Base-by-base conservation (phyloP, 176 grass and related monocot genomes). In the Carex littledalei region DNA sequence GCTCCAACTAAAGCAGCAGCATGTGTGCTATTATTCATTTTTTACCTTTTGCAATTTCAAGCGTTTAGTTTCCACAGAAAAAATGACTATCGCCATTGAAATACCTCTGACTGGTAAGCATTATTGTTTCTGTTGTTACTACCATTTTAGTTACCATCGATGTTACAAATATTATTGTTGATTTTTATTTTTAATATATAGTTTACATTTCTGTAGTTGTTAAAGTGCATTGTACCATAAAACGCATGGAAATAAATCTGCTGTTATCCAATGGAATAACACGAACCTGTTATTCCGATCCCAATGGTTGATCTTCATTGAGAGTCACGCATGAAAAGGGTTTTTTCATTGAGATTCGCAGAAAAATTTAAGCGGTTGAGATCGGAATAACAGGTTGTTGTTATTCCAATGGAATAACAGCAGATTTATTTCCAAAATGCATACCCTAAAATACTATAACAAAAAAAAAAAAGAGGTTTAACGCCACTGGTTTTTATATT, bases 21-120 rank as follows among this genome's bases (percentile, higher is more conserved):
- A 64, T 82, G 37, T 15, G 14, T 81, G 24, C 22, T 39, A 24
- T n/a, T 39, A 24, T n/a, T 8, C 12, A 8, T 53, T 75, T 52
- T 76, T 76, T 77, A 21, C 72, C 14, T 53, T 70, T 13, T 31
- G 72, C 8, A 54, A 76, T 76, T 76, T 76, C 72, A 76, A 76
- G 47, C n/a, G 31, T 70, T 47, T 43, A 82, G 15, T 67, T 71
- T 58, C 49, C 15, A 14, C 17, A 55, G 54, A 9, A 26, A 82
- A 85, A 63, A 98, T 95, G 95, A 98, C 95, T 14, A 90, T 98
- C 85, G 72, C 39, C 83, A 88, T 90, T 35, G 89, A 95, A 15
- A 85, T 95, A 29, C 85, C 91, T 41, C 88, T 79, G 18, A 43
- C 86, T 17, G 95, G 95, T 95, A 78, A 79, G 84, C 35, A 14